Conservation (phyloP, 1,284 basidiomycete genomes). For the Heterobasidion occidentale region DNA sequence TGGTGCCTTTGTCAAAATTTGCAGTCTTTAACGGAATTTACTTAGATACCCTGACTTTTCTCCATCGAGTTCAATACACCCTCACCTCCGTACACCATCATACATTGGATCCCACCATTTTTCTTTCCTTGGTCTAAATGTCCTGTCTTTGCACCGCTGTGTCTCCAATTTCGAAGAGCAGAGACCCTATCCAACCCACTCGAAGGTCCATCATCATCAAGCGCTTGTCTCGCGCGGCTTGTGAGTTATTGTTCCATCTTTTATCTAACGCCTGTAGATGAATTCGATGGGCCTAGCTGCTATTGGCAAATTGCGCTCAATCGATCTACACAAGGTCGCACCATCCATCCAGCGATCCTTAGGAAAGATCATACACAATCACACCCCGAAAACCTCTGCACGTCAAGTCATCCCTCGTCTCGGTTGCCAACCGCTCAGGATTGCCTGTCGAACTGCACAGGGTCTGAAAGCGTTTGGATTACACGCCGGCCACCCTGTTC, state of each 20-base stretch:
- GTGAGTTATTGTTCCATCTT: not conserved
- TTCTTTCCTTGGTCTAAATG: not conserved
- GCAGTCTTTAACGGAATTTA: not conserved
- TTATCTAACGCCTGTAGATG: not conserved
- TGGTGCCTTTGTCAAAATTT: too few species aligned
- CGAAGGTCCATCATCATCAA: not conserved
- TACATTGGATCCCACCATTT: not conserved
- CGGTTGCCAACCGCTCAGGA: not conserved
- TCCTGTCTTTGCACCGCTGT: not conserved
- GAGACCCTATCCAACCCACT: not conserved
- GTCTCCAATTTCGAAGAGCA: not conserved
- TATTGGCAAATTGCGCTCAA: not conserved
- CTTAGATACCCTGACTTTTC: not conserved
- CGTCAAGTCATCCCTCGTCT: not conserved
- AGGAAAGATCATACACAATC: not conserved
- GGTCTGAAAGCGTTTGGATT: not conserved
- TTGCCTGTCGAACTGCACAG: not conserved
- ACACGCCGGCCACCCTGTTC: not conserved
- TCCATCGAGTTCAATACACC: not conserved
- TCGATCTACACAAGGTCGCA: not conserved
- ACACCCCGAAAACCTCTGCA: not conserved
- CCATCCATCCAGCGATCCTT: not conserved
- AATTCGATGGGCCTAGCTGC: not conserved
- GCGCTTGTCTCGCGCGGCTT: not conserved
- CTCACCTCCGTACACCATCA: not conserved